These are phyloP conservation scores for Fusarium burgessii DNA, from an alignment of 2,329 filamentous ascomycete species.

Conservation along the genomic window DNA sequence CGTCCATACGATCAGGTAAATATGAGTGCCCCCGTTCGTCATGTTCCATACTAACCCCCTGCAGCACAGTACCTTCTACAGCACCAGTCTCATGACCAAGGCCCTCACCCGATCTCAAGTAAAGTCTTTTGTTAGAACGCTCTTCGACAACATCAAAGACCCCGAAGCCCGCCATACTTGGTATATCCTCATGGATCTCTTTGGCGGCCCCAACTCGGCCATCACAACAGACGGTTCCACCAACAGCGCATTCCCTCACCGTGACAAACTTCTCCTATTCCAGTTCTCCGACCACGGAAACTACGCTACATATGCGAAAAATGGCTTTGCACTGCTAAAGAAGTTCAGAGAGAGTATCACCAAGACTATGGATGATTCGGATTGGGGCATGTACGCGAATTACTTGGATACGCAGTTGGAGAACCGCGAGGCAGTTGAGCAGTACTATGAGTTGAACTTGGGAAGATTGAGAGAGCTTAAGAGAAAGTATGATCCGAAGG, in stretches of 20 bases:
- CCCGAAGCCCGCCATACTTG: constrained; percentile 26
- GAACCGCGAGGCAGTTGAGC: constrained; percentile 48
- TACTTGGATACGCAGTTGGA: constrained; percentile 55
- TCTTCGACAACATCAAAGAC: constrained; percentile 39
- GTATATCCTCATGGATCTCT: constrained; percentile 48
- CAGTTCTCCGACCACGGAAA: constrained; percentile 60
- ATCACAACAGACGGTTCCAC: constrained; percentile 46
- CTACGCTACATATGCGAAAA: constrained; percentile 47
- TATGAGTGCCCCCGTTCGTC: no score
- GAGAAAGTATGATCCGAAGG: constrained; percentile 51
- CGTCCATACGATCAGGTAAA: constrained; percentile 43
- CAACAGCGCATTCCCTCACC: constrained; percentile 55
- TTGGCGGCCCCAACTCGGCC: constrained; percentile 53
- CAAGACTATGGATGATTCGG: constrained; percentile 38
- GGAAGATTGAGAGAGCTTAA: constrained; percentile 52
- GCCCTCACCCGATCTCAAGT: constrained; percentile 41
- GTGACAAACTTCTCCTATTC: constrained; percentile 61
- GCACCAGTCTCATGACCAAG: constrained; percentile 47
- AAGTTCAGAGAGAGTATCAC: constrained; percentile 53
- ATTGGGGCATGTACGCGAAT: constrained; percentile 58
- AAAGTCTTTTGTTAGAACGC: constrained; percentile 31
- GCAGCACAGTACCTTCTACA: constrained; percentile 49
- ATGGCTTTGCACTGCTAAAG: constrained; percentile 51
- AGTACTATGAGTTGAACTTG: constrained; percentile 55
- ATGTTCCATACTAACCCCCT: neutral